Base-by-base conservation (phyloP, 225 moss, liverwort and hornwort genomes). In the Rhytidiadelphus loreus region DNA sequence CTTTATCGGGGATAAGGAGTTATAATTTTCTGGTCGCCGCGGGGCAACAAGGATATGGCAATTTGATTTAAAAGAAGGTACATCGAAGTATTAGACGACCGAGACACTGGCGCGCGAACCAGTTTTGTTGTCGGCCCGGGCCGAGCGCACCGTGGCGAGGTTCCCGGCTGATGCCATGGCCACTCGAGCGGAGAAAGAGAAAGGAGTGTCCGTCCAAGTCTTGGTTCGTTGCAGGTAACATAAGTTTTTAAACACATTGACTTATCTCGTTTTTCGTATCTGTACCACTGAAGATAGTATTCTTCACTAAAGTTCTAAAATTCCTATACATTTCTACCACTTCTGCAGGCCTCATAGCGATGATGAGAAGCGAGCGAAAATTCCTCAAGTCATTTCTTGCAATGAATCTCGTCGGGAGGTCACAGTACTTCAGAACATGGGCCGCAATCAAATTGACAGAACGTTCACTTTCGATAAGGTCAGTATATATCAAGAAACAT, bases 391-490 rank as follows among this genome's bases (percentile, higher is more conserved):
- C 46, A 95, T 98, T 75, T 96, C 96, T 72, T 97, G 97, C 90
- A 92, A 95, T 89, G 98, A 98, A 82, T 89, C 95, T 87, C 95
- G 97, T 32, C 94, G 97, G 77, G 98, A 98, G 92, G 97, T 98
- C 68, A 98, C 96, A 1, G 92, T 95, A 16, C 92, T 93, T 76
- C 98, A 98, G 81, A 96, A 92, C 86, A 86, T 96, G 79, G 97
- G 96, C 39, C 94, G 94, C 84, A 97, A 98, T 84, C 96, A 96
- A 89, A 95, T 98, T 59, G 98, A 98, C 86, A 92, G 97, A 72
- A 97, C 96, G 1, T 98, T 98, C 86, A 97, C 98, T 37, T 98
- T 97, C 78, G 97, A 96, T 46, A 95, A 96, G 96, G 95, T 96
- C 79, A 78, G 90, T 86, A 37, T 20, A 53, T 30, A 52, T 7